Conservation (phyloP, 177 flowering plant genomes). For the Viscum album region DNA sequence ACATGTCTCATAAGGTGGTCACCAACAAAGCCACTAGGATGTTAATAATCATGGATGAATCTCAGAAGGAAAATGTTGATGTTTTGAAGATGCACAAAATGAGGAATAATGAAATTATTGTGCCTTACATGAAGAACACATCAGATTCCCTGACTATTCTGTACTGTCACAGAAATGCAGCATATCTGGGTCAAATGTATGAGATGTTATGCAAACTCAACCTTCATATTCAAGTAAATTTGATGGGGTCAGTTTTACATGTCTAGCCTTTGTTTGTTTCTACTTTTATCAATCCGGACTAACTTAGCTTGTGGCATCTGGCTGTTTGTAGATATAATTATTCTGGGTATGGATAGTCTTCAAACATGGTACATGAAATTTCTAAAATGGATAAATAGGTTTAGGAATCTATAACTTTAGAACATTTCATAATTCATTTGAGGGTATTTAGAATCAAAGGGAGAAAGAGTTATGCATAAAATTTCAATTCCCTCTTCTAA, state of each 20-base stretch:
- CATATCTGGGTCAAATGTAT: constrained; percentile 95
- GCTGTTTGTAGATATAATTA: constrained; percentile 66
- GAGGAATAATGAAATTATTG: constrained; percentile 64
- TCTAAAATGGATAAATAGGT: background rate
- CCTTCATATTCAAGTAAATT: constrained; percentile 64
- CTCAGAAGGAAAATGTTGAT: constrained; percentile 57
- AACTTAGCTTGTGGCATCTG: background rate
- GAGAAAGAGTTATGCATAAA: too few relatives aligned
- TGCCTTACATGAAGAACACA: constrained; percentile 58
- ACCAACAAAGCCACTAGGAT: constrained; percentile 36
- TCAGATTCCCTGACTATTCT: constrained; percentile 55
- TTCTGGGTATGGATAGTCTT: constrained; percentile 85
- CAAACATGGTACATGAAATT: constrained; percentile 12
- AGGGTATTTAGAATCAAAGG: too few relatives aligned
- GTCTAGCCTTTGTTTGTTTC: background rate
- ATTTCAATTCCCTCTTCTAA: too few relatives aligned
- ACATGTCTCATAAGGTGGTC: constrained; percentile 58
- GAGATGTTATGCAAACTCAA: constrained; percentile 75
- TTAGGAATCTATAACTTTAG: background rate
- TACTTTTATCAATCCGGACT: background rate
- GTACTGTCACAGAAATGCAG: constrained; percentile 94
- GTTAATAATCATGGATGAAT: constrained; percentile 40
- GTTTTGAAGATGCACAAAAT: constrained; percentile 59
- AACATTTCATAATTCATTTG: too few relatives aligned
- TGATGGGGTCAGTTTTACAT: constrained; percentile 57